phyloP scores from a whole-genome alignment of 257 asterid genomes.

The Striga asiatica region DNA sequence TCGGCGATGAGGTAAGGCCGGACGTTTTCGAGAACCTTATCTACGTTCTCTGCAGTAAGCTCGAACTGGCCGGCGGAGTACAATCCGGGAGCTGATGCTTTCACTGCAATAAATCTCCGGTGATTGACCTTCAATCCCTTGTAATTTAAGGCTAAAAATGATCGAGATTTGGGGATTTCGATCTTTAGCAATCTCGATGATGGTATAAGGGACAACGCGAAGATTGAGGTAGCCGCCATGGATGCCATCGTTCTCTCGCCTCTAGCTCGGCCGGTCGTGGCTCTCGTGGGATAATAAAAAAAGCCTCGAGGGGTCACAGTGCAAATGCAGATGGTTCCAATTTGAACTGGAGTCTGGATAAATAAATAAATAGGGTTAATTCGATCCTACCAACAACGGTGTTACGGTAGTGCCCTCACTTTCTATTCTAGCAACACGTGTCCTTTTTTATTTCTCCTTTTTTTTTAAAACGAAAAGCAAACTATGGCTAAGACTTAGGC shows the following conservation, averaged over 20 bases:
- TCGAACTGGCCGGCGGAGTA: conserved; percentile 75
- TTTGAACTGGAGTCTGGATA: too few species aligned
- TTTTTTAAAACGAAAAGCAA: too few species aligned
- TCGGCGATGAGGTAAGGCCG: conserved; percentile 89
- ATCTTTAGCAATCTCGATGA: conserved; percentile 1
- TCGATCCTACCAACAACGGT: too few species aligned
- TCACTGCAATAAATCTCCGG: conserved; percentile 18
- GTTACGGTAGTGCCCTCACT: too few species aligned
- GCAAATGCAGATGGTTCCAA: too few species aligned
- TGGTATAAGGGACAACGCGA: conserved; percentile 8
- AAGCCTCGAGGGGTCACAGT: too few species aligned
- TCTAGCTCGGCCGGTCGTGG: conserved; percentile 16
- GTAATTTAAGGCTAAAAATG: conserved; percentile 10
- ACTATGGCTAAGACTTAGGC: too few species aligned
- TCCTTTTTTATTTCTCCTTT: too few species aligned
- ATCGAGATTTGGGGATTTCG: conserved; percentile 12
- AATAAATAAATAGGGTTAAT: too few species aligned
- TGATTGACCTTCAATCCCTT: conserved; percentile 9
- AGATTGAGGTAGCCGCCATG: conserved; percentile 20
- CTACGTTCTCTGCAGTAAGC: conserved; percentile 66
- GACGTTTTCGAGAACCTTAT: conserved; percentile 71
- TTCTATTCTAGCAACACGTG: too few species aligned
- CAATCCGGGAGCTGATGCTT: conserved; percentile 40
- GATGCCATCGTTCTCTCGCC: conserved; percentile 23
- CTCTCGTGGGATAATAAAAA: conserved; percentile 3